A percentile compares a stretch with the other conserved stretches of the same genome.
Evolutionary conservation across 805 yeast species (phyloP).

Genomic region (Wickerhamiella kurtzmanii): DNA sequence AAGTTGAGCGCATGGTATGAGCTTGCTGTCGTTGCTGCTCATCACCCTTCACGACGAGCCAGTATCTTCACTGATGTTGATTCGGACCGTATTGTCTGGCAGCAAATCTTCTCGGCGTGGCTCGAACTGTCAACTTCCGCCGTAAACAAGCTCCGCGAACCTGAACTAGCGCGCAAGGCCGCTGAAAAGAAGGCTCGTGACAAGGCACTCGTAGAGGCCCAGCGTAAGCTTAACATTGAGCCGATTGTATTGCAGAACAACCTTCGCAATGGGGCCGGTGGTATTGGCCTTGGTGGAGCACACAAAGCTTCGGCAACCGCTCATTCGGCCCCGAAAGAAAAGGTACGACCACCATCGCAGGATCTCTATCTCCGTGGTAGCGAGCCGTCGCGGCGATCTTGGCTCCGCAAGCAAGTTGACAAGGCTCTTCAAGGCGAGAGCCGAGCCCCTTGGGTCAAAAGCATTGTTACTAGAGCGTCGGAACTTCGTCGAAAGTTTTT

Average conservation of each 20-base stretch:
- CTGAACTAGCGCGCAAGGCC: not conserved
- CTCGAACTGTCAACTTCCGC: not conserved
- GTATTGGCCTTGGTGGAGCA: not conserved
- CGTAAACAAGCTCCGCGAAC: not conserved
- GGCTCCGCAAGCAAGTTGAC: slow-evolving; percentile 5
- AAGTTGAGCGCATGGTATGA: slow-evolving; percentile 29
- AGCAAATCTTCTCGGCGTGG: slow-evolving; percentile 13
- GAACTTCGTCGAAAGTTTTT: not conserved
- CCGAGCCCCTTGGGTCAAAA: slow-evolving; percentile 4
- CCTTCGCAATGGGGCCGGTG: not conserved
- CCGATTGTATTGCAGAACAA: not conserved
- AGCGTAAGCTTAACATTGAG: not conserved
- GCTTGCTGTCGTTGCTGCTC: slow-evolving; percentile 22
- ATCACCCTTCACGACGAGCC: slow-evolving; percentile 22
- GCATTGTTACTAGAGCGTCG: not conserved
- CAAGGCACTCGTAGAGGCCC: not conserved
- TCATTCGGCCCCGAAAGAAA: not conserved
- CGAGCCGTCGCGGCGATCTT: slow-evolving; percentile 2
- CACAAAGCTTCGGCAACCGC: not conserved
- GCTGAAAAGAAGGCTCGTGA: not conserved
- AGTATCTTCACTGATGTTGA: slow-evolving; percentile 27
- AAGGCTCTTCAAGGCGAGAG: slow-evolving; percentile 4
- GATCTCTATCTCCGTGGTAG: not conserved
- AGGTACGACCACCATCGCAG: not conserved
- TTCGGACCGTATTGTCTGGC: slow-evolving; percentile 25